Base-by-base conservation (phyloP, 495 filamentous ascomycete genomes). In the Hamigera avellanea region DNA sequence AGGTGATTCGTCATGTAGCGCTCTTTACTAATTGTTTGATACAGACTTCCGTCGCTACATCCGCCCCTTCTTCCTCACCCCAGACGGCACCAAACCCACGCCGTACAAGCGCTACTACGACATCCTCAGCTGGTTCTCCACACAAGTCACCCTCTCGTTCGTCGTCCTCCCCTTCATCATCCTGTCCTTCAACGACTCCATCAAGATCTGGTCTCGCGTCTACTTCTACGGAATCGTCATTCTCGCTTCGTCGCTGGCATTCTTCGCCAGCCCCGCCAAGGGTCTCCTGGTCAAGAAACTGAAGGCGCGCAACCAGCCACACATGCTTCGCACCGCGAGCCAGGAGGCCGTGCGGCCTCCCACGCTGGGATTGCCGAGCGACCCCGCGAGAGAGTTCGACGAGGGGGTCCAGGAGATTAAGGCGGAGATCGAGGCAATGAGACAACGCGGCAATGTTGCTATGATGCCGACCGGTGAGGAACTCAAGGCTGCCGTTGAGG, bases 21-120 rank as follows among this genome's bases (percentile, higher is more conserved):
- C n/a, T n/a, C n/a, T n/a, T n/a, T n/a, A n/a, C n/a, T n/a, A n/a
- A n/a, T n/a, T n/a, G n/a, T n/a, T n/a, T n/a, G n/a, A n/a, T 19
- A 18, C 42, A 94, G 86, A 93, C 49, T 79, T 80, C 64, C 91
- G 91, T 36, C 86, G 91, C 32, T 69, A 87, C 55, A 55, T 94
- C 44, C 87, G 93, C 19, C 91, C 91, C 25, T 88, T 98, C 67
- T 95, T 96, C 73, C 63, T 96, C 29, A 76, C 82, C 37, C 72
- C 84, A 14, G 72, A 79, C 44, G 78, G 80, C 32, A 69, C 69
- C 29, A 59, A 59, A 2, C 73, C 82, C 8, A 75, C 76, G 0
- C 69, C 76, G 0, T 67, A 66, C 56, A 96, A 96, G 61, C 73
- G 66, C 27, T 83, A 83, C 61, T 98, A 98, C 59, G 93, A 98